Evolutionary conservation across 208 protist species (phyloP).

Genomic region (Trichomonas vaginalis): DNA sequence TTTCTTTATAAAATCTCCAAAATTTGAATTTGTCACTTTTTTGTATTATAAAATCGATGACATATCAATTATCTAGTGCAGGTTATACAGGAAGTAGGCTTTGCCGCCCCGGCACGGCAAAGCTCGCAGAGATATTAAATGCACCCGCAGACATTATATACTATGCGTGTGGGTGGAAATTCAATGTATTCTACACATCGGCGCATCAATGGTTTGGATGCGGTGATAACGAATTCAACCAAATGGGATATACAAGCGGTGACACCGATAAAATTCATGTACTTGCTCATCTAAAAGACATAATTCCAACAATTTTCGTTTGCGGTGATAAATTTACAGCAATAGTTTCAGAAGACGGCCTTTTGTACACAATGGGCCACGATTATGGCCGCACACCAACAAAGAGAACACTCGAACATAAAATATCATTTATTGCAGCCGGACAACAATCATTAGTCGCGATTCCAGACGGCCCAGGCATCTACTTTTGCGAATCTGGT

Average conservation of each 20-base stretch:
- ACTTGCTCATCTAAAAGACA: neutral
- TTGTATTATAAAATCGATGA: neutral
- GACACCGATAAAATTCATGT: neutral
- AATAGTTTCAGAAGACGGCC: neutral
- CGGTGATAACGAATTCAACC: neutral
- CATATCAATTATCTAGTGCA: neutral
- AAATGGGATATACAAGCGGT: neutral
- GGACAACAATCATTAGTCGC: neutral
- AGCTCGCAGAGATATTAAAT: neutral
- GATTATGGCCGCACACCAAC: neutral
- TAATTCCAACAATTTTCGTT: neutral
- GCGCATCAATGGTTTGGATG: neutral
- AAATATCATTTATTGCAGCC: neutral
- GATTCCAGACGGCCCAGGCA: neutral
- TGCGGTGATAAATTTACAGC: slow-evolving; percentile 16
- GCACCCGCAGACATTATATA: neutral
- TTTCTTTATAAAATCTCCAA: no score
- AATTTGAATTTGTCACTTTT: no score
- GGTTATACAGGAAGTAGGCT: neutral
- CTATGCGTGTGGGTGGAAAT: neutral
- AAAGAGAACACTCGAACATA: neutral
- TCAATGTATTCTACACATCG: neutral
- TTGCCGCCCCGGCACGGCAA: neutral
- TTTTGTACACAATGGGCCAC: neutral
- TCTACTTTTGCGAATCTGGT: neutral